Conservation (phyloP, 1,284 basidiomycete genomes). For the Xerocomus minutiporus region DNA sequence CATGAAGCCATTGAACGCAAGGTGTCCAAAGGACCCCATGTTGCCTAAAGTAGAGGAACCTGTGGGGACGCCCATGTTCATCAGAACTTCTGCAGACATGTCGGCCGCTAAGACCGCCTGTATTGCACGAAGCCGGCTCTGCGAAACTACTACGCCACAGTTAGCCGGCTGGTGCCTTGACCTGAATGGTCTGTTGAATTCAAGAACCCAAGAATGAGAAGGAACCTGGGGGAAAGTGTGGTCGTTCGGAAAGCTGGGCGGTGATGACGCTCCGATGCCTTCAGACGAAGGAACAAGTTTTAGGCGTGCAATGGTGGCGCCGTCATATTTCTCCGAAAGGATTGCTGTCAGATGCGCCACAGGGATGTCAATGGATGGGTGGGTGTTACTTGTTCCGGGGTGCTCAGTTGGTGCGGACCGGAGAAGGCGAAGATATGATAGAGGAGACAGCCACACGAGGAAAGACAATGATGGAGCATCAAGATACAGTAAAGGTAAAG, state of each 20-base stretch:
- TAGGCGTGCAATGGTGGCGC: constrained; percentile 56
- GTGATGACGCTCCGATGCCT: constrained; percentile 6
- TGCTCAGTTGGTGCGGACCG: constrained; percentile 33
- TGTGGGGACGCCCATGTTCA: constrained; percentile 20
- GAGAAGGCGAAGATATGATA: constrained; percentile 59
- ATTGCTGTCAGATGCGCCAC: constrained; percentile 43
- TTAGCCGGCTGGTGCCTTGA: constrained; percentile 36
- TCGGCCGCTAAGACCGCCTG: constrained; percentile 21
- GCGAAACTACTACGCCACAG: constrained; percentile 63
- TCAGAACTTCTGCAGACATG: constrained; percentile 25
- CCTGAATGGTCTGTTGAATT: constrained; percentile 51
- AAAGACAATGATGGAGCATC: constrained; percentile 65
- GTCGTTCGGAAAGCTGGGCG: constrained; percentile 21
- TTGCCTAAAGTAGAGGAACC: constrained; percentile 19
- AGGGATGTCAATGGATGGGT: constrained; percentile 45
- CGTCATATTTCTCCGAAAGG: constrained; percentile 41
- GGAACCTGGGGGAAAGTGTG: constrained; percentile 20
- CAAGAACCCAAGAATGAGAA: constrained; percentile 58
- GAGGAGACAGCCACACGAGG: constrained; percentile 62
- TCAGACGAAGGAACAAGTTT: constrained; percentile 40
- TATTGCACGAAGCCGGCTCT: constrained; percentile 60
- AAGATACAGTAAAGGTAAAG: constrained; percentile 66
- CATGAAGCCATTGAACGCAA: constrained; percentile 41
- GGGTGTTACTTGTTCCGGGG: constrained; percentile 7
- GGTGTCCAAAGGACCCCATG: constrained; percentile 30